Base-by-base conservation (phyloP, 2,329 filamentous ascomycete species). In the Beauveria bassiana region DNA sequence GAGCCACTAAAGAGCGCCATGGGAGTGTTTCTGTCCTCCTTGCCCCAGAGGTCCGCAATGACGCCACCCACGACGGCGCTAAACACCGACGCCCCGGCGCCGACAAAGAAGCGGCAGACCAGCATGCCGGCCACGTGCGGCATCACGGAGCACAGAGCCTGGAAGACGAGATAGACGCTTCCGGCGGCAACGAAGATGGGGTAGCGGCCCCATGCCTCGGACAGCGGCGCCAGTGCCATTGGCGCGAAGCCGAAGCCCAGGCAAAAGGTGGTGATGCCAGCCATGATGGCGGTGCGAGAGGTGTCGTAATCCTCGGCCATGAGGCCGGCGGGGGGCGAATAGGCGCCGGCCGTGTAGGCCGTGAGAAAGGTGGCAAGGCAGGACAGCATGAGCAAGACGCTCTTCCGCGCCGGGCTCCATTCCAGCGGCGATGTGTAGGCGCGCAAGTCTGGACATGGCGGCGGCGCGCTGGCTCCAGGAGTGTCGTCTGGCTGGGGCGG, bases 11-110 rank as follows among this genome's bases (percentile, higher is more conserved):
- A 97, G 0, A 96, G 71, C 0, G 91, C 88, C 93, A 97, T 96
- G 0, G 93, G 90, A 0, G 88, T 91, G 68, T 97, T 96, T 40
- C 93, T 81, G 50, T 90, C 86, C 63, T 89, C 77, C 10, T 90
- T 85, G 53, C 87, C 84, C 76, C 92, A 96, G 62, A 96, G 83
- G 69, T 97, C 93, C 56, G 89, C 88, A 46, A 97, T 88, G 4
- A 97, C 89, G 3, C 93, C 93, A n/a, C 93, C 93, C 0, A 96
- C 88, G 81, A 96, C 93, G 24, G 91, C 95, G 50, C 88, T 91
- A 70, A 96, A 96, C 0, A 81, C 86, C 54, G 87, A 91, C 6
- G 85, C 87, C 7, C 89, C 90, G n/a, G 86, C 84, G 1, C 93
- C 93, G 10, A 86, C 82, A 52, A 95, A 80, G 70, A 96, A 89